Evolutionary conservation across 345 rosid species (phyloP), one percentile per base, ranked within the genome.

Genomic region (Aquilaria malaccensis): DNA sequence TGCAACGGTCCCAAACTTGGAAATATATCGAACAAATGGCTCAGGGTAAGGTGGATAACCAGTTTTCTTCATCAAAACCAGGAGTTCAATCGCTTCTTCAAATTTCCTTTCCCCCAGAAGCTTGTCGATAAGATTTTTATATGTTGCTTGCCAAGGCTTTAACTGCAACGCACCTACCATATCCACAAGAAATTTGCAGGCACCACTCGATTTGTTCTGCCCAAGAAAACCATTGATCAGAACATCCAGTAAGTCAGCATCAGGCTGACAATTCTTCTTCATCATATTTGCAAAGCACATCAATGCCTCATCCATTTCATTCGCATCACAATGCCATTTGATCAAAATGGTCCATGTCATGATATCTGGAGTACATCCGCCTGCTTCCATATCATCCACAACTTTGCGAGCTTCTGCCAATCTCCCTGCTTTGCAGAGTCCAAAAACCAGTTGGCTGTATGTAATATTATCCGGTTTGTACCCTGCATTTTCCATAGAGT

Each of bases 271-370:
- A 60, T 73, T 72, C 71, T 69, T 84, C 78, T 80, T 81, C 72
- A 84, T 47, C 92, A 90, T 81, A 63, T 66, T 76, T 11, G 84
- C 82, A 56, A 86, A 81, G 69, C 79, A 76, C 55, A 65, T 55
- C 5, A 89, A 77, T 31, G 93, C 98, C 66, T 74, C 70, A 29
- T 82, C 93, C 1, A 85, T 62, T 76, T 84, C 78, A 49, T 73
- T 68, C 66, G 86, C 87, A 61, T 51, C 80, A 74, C 87, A 92
- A 60, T 79, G 89, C 49, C 95, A 95, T 72, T 87, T 85, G 68
- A 89, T 92, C 77, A 92, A 80, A 69, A 87, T 81, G 45, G 98
- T 92, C 98, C 98, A 92, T 4, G 91, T 92, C 71, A 77, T 89
- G 59, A 87, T 72, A 60, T 89, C 98, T 0, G 95, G 88, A 49